Conservation (phyloP, 2,329 filamentous ascomycete genomes). For the Keithomyces neogunnii region DNA sequence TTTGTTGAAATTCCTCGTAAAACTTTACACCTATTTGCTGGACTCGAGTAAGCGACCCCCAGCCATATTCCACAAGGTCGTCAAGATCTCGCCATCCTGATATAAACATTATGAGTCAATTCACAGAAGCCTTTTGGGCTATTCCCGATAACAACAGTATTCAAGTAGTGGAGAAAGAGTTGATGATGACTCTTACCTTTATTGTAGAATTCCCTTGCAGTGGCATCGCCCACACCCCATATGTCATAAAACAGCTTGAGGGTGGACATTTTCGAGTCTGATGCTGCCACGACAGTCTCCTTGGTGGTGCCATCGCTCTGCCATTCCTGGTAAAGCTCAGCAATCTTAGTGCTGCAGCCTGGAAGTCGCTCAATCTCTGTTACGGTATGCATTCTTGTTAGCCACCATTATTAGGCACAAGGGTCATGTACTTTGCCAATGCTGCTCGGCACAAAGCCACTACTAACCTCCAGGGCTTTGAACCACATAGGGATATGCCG, state of each 20-base stretch:
- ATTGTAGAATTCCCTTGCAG: conserved; percentile 72
- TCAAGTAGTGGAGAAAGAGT: not conserved
- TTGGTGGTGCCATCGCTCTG: conserved; percentile 47
- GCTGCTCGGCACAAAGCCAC: not conserved
- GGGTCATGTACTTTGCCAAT: not conserved
- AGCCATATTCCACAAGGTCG: conserved; percentile 77
- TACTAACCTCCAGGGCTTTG: conserved; percentile 31
- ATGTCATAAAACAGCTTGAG: conserved; percentile 72
- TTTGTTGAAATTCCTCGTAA: conserved; percentile 72
- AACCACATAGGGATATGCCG: conserved; percentile 62
- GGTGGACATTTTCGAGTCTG: conserved; percentile 54
- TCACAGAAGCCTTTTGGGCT: not conserved
- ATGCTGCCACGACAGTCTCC: conserved; percentile 56
- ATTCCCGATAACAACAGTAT: not conserved
- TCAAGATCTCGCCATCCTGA: conserved; percentile 72
- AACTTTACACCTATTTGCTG: conserved; percentile 94
- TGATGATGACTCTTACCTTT: conserved; percentile 31
- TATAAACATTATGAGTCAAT: not conserved
- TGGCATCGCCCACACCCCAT: conserved; percentile 83
- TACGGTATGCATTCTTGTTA: not conserved
- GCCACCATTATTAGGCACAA: not conserved
- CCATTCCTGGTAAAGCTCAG: conserved; percentile 70
- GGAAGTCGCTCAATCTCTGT: conserved; percentile 53
- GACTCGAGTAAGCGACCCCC: conserved; percentile 63
- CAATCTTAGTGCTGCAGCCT: conserved; percentile 74